These are phyloP conservation scores for Nitzschia putrida DNA, from an alignment of 108 stramenopile genomes.

Conservation along the genomic window DNA sequence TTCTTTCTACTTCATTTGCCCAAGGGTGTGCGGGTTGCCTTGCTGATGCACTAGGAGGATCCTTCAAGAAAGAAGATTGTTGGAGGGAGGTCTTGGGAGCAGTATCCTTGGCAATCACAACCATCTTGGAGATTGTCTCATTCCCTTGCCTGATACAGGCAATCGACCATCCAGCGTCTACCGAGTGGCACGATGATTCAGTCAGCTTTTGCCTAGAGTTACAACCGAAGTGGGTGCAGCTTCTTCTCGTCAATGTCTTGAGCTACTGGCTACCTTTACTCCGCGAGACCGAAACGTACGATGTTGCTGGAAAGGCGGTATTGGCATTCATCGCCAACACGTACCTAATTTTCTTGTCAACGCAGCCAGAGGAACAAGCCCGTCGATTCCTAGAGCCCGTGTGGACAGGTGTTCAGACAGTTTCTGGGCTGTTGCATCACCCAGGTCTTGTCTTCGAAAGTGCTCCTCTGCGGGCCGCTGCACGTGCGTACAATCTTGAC, in stretches of 20 bases:
- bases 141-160: slow-evolving; percentile 42
- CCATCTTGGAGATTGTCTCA: slow-evolving; percentile 37
- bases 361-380: slow-evolving; percentile 20
- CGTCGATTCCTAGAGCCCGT: slow-evolving; percentile 36
- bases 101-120: slow-evolving; percentile 12
- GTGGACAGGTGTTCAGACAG: slow-evolving; percentile 36
- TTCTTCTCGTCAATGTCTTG: slow-evolving; percentile 48
- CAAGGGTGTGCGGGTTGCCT: neutral
- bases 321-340: slow-evolving; percentile 38
- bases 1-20: slow-evolving; percentile 1
- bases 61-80: neutral
- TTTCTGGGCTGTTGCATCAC: slow-evolving; percentile 46
- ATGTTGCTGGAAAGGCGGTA: slow-evolving; percentile 28
- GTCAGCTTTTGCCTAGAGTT: slow-evolving; percentile 38
- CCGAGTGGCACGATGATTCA: slow-evolving; percentile 24
- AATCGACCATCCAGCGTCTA: slow-evolving; percentile 15
- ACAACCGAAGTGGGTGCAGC: slow-evolving; percentile 47
- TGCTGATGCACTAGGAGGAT: neutral
- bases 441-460: slow-evolving; percentile 52
- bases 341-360: slow-evolving; percentile 56
- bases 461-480: slow-evolving; percentile 67
- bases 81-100: neutral
- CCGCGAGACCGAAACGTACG: slow-evolving; percentile 9
- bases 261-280: slow-evolving; percentile 59
- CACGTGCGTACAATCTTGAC: slow-evolving; percentile 30